A percentile compares a stretch with the other conserved stretches of the same genome.
These are phyloP conservation scores for Albugo candida DNA, from an alignment of 352 stramenopile species.

Conservation along the genomic window DNA sequence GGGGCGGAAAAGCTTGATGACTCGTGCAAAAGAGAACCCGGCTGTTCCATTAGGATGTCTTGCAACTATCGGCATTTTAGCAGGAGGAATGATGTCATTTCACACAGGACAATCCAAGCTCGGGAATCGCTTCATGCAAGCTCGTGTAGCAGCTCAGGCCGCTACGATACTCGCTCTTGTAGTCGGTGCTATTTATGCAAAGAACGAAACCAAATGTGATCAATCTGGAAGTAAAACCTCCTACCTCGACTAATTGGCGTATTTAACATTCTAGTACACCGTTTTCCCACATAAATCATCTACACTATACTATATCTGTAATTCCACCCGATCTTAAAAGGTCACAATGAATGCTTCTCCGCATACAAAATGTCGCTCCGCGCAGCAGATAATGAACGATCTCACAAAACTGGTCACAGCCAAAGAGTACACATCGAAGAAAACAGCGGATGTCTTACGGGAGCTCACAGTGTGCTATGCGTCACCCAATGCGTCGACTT, in stretches of 20 bases:
- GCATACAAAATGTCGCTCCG: conserved; percentile 43
- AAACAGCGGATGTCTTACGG: conserved; percentile 41
- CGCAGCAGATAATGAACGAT: conserved; percentile 73
- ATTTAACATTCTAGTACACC: too few relatives aligned
- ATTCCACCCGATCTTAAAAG: too few relatives aligned
- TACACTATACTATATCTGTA: too few relatives aligned
- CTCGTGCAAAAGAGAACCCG: conserved; percentile 46
- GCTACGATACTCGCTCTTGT: conserved; percentile 47
- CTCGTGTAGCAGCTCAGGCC: conserved; percentile 45
- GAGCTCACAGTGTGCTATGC: conserved; percentile 63
- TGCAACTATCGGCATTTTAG: conserved; percentile 35
- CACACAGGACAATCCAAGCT: conserved; percentile 49
- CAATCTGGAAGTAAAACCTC: too few relatives aligned
- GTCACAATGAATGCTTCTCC: conserved; percentile 45
- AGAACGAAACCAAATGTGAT: conserved; percentile 17
- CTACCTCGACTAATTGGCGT: too few relatives aligned
- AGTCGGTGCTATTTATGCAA: conserved; percentile 21
- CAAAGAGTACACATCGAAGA: conserved; percentile 47
- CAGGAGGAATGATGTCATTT: conserved; percentile 53
- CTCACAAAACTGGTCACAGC: conserved; percentile 31
- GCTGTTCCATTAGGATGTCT: conserved; percentile 52
- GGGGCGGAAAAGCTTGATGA: conserved; percentile 43
- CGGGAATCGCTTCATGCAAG: conserved; percentile 71
- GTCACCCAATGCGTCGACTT: conserved; percentile 15
- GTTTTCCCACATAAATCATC: too few relatives aligned